phyloP scores from a whole-genome alignment of 495 filamentous ascomycete genomes.

The Oidiodendron maius region DNA sequence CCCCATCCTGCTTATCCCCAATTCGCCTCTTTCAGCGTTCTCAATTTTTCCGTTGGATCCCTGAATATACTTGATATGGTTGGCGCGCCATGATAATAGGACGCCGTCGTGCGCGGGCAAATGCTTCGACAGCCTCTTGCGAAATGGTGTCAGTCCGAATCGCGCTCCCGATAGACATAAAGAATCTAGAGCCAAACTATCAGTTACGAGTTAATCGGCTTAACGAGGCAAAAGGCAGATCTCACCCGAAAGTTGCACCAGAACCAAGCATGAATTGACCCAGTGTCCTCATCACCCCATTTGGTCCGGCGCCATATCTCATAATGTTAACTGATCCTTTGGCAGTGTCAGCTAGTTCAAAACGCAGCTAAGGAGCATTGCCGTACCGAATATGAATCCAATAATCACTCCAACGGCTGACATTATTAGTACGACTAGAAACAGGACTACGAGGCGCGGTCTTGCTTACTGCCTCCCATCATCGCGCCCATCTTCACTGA shows the following conservation, averaged over 20 bases:
- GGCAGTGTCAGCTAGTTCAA: constrained; percentile 14
- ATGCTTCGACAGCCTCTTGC: constrained; percentile 55
- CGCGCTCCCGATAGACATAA: constrained; percentile 97
- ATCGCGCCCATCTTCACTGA: constrained; percentile 95
- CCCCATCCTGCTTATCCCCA: not conserved
- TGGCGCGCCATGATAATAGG: constrained; percentile 58
- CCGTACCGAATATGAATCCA: constrained; percentile 91
- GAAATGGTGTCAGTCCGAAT: constrained; percentile 69
- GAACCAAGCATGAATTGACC: constrained; percentile 98
- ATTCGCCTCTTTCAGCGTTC: not conserved
- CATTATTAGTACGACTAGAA: constrained; percentile 10
- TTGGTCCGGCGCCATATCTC: constrained; percentile 85
- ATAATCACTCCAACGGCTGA: constrained; percentile 86
- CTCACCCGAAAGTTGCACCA: constrained; percentile 88
- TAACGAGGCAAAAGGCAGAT: not conserved
- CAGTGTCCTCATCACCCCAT: constrained; percentile 86
- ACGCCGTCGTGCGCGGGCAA: constrained; percentile 49
- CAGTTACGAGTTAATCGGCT: not conserved
- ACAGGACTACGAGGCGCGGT: not conserved
- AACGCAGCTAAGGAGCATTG: not conserved
- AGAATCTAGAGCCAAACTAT: constrained; percentile 57
- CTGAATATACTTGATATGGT: constrained; percentile 31
- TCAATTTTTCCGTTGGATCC: not conserved
- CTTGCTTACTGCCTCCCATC: constrained; percentile 88
- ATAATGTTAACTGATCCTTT: constrained; percentile 89